Percentiles rank a stretch among this genome's conserved stretches.
phyloP scores from a whole-genome alignment of 31 red algal genomes.

The Odonthalia washingtoniensis region DNA sequence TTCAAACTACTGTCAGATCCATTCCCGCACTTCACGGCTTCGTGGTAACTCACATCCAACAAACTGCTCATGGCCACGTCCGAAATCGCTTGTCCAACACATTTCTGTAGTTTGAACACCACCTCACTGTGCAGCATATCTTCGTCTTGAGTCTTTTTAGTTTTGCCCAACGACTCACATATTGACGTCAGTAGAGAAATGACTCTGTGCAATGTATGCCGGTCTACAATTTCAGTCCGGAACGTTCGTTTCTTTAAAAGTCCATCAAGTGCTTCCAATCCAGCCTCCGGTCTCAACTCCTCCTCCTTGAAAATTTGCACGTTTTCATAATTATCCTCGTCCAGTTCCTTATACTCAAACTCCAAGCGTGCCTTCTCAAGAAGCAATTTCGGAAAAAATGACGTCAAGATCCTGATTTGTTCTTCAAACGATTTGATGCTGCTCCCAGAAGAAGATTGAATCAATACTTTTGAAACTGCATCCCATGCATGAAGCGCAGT shows the following conservation, averaged over 20 bases:
- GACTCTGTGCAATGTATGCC: slow-evolving; percentile 55
- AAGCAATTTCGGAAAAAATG: slow-evolving; percentile 57
- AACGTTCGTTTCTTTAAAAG: slow-evolving; percentile 50
- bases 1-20: slow-evolving; percentile 35
- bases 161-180: slow-evolving; percentile 40
- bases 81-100: slow-evolving; percentile 50
- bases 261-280: slow-evolving; percentile 29
- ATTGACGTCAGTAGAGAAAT: slow-evolving; percentile 56
- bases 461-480: slow-evolving; percentile 55
- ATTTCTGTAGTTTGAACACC: slow-evolving; percentile 28
- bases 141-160: slow-evolving; percentile 49
- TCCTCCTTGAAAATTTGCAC: slow-evolving; percentile 69
- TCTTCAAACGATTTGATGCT: slow-evolving; percentile 56
- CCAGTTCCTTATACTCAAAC: slow-evolving; percentile 57
- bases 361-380: slow-evolving; percentile 33
- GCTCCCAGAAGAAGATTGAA: slow-evolving; percentile 46
- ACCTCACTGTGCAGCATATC: slow-evolving; percentile 38
- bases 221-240: slow-evolving; percentile 65
- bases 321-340: slow-evolving; percentile 52
- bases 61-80: slow-evolving; percentile 57
- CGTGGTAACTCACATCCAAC: slow-evolving; percentile 66
- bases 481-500: slow-evolving; percentile 81
- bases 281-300: slow-evolving; percentile 38
- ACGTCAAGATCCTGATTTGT: slow-evolving; percentile 43
- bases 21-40: slow-evolving; percentile 60